Evolutionary conservation across 257 asterid genomes (phyloP).

Genomic region (Solanum sitiens): DNA sequence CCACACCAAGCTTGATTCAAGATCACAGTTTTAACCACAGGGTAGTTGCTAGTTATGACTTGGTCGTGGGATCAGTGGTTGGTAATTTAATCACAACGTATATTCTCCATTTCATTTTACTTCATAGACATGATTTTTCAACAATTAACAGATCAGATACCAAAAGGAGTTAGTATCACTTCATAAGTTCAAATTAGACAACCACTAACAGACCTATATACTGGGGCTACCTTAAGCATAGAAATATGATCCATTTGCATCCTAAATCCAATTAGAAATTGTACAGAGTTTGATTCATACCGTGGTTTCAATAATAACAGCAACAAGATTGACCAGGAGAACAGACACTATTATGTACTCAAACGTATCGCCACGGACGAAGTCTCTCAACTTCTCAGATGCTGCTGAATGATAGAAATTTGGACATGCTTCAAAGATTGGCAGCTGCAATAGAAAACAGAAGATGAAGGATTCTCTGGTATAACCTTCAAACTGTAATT

Average conservation of each 20-base stretch:
- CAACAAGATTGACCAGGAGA: slow-evolving; percentile 68
- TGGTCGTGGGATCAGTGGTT: not conserved
- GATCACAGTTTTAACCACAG: not conserved
- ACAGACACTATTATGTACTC: slow-evolving; percentile 50
- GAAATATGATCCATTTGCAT: not conserved
- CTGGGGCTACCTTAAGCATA: not conserved
- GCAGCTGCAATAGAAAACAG: slow-evolving; percentile 39
- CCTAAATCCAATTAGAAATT: not conserved
- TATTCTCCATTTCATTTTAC: not conserved
- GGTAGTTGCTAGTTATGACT: not conserved
- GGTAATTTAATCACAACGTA: not conserved
- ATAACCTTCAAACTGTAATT: not conserved
- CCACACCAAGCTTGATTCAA: not conserved
- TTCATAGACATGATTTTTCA: not conserved
- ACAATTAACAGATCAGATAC: not conserved
- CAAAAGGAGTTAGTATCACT: not conserved
- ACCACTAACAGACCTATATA: not conserved
- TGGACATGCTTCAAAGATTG: slow-evolving; percentile 63
- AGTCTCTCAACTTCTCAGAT: slow-evolving; percentile 60
- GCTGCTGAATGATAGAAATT: slow-evolving; percentile 54
- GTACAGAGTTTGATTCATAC: slow-evolving; percentile 23
- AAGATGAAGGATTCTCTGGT: not conserved
- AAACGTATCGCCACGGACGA: slow-evolving; percentile 56
- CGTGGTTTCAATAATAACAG: slow-evolving; percentile 88
- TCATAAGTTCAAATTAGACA: not conserved